Base-by-base conservation (phyloP, 495 filamentous ascomycete species). In the Aspergillus bertholletiae region DNA sequence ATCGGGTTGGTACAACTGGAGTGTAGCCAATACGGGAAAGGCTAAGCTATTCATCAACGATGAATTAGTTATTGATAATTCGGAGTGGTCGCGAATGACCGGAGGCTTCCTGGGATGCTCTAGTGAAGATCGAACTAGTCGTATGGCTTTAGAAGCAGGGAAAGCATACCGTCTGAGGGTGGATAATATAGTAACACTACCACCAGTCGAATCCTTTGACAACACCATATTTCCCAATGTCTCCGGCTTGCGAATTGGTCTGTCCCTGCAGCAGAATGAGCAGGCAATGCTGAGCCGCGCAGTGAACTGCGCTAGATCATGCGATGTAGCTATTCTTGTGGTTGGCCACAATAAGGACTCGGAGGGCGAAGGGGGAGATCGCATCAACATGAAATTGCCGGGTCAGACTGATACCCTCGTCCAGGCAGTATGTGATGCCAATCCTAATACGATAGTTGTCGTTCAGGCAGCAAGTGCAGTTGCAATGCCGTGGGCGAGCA, bases 401-500 rank as follows among this genome's bases (percentile, higher is more conserved):
- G 23, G 23, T 8, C 35, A 32, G 20, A 17, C 28, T 4, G 56
- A 50, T 15, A 11, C 12, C 1, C 34, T 58, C 18, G 46, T 58
- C 0, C 23, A 21, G 7, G 21, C 21, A 1, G 56, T 58, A 3
- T 21, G 37, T 22, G 17, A 20, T 4, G 56, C 28, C 1, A 46
- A 46, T 15, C 13, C 6, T 0, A 45, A 51, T 11, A 47, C 46
- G 0, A 30, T 51, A 8, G 37, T 58, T n/a, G 35, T 58, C 7
- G 49, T 39, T 0, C 56, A 54, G 20, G 27, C 46, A 1, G 56
- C 45, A 5, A 46, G 37, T 13, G 45, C 51, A 4, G 80, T 90
- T 7, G 77, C 78, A 7, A 89, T 91, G 87, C 84, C 85, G 1
- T 92, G 88, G 87, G 80, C 75, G 0, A 76, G 85, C 53, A 69